Base-by-base conservation (phyloP, 345 rosid genomes). In the Draba incana region DNA sequence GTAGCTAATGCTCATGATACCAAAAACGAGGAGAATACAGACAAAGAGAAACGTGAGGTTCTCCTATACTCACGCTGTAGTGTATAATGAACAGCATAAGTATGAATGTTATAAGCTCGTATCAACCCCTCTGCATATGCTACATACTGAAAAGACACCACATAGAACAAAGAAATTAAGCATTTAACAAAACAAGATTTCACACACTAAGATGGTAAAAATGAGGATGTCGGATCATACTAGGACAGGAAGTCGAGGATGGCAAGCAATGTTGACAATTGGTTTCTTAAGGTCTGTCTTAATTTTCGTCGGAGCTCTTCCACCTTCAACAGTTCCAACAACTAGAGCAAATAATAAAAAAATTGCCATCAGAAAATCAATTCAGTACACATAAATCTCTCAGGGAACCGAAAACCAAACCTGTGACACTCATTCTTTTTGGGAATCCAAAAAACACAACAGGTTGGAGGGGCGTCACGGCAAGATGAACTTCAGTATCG, bases 111-210 rank as follows among this genome's bases (percentile, higher is more conserved):
- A 80, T 94, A 94, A 9, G 99, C 99, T 79, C 96, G 86, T 73
- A 91, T 94, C 79, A 89, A 76, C 69, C 99, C 99, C 59, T 94
- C 99, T 39, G 99, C 92, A 84, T 94, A 94, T 28, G 99, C 99
- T 48, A 94, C 95, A 80, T 89, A 91, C 99, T 91, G 90, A 62
- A 80, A 75, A 54, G 43, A 79, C 77, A 47, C 41, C 67, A 14
- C 45, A 15, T 13, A 49, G 25, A 47, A 24, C 64, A 63, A 55
- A 30, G 14, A 75, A n/a, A 14, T 20, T 4, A 68, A 47, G 41
- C 58, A 16, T 47, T 5, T 3, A 67, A 53, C 46, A 46, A n/a
- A 68, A 44, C 44, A 43, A 53, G 35, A 52, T 52, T 41, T 62
- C 7, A 59, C 56, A 45, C 16, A 8, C 52, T 39, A 59, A 31